These are phyloP conservation scores for Fusarium miscanthi DNA, from an alignment of 2,329 filamentous ascomycete species.

Conservation along the genomic window DNA sequence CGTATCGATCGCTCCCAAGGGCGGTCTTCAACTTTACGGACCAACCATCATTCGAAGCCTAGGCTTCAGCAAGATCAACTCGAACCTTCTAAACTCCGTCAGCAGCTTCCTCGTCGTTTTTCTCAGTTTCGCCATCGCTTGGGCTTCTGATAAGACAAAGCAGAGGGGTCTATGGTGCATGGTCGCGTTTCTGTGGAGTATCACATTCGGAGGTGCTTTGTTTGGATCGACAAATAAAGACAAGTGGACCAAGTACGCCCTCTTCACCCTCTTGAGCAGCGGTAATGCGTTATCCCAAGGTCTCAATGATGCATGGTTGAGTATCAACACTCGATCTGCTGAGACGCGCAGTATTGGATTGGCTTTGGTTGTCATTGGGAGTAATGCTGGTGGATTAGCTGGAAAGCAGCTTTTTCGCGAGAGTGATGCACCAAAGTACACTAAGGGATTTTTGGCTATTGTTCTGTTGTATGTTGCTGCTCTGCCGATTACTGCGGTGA, in stretches of 20 bases:
- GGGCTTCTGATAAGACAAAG: slow-evolving; percentile 32
- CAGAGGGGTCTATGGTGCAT: slow-evolving; percentile 38
- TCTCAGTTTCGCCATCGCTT: slow-evolving; percentile 29
- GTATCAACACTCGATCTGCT: slow-evolving; percentile 30
- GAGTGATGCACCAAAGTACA: slow-evolving; percentile 37
- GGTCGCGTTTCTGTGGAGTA: slow-evolving; percentile 35
- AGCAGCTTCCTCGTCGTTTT: slow-evolving; percentile 34
- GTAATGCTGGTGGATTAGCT: slow-evolving; percentile 38
- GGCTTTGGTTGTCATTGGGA: slow-evolving; percentile 40
- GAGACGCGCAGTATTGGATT: slow-evolving; percentile 37
- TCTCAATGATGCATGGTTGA: slow-evolving; percentile 43
- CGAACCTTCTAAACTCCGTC: slow-evolving; percentile 40
- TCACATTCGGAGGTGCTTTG: slow-evolving; percentile 32
- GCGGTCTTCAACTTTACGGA: slow-evolving; percentile 41
- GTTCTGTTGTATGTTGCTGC: slow-evolving; percentile 27
- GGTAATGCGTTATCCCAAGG: slow-evolving; percentile 40
- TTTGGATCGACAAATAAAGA: slow-evolving; percentile 12
- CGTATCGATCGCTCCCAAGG: slow-evolving; percentile 39
- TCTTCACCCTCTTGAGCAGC: slow-evolving; percentile 30
- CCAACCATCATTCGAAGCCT: slow-evolving; percentile 37
- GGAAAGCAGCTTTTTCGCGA: slow-evolving; percentile 42
- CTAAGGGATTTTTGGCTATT: slow-evolving; percentile 29
- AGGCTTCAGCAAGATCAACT: slow-evolving; percentile 39
- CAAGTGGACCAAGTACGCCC: slow-evolving; percentile 35
- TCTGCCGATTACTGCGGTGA: slow-evolving; percentile 25